Evolutionary conservation across 2,329 filamentous ascomycete genomes (phyloP).

Genomic region (Aspergillus pseudoglaucus): DNA sequence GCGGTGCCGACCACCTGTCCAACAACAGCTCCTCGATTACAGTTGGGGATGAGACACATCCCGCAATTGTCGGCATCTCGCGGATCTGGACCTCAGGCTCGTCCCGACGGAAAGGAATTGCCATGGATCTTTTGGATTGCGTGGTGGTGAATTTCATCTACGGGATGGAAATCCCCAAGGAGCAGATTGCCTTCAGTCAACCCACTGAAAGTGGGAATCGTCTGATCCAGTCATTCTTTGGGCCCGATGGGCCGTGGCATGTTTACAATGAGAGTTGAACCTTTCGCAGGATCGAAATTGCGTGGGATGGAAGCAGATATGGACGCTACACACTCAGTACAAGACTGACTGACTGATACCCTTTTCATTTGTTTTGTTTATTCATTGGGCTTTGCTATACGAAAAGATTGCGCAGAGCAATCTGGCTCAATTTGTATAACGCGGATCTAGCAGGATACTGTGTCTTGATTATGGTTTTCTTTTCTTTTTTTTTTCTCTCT

Average conservation of each 20-base stretch:
- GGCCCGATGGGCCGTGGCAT: slow-evolving; percentile 50
- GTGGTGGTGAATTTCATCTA: slow-evolving; percentile 51
- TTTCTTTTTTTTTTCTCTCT: slow-evolving; percentile 3
- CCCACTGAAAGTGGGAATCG: slow-evolving; percentile 56
- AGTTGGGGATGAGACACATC: slow-evolving; percentile 35
- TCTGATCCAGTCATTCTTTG: slow-evolving; percentile 55
- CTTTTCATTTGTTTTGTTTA: slow-evolving; percentile 9
- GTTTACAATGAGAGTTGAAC: slow-evolving; percentile 48
- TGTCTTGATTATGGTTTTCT: background rate
- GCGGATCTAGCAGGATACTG: background rate
- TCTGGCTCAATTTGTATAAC: background rate
- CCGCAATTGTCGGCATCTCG: slow-evolving; percentile 55
- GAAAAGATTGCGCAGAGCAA: background rate
- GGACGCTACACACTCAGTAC: slow-evolving; percentile 3
- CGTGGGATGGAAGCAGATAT: background rate
- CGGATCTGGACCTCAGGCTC: slow-evolving; percentile 58
- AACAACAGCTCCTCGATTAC: slow-evolving; percentile 39
- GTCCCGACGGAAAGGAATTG: slow-evolving; percentile 52
- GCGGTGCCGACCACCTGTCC: background rate
- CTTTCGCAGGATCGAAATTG: slow-evolving; percentile 2
- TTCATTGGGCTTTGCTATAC: slow-evolving; percentile 3
- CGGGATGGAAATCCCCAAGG: slow-evolving; percentile 49
- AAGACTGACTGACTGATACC: slow-evolving; percentile 19
- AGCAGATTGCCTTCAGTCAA: slow-evolving; percentile 57
- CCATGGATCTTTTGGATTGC: slow-evolving; percentile 51